Evolutionary conservation across 495 filamentous ascomycete species (phyloP).

Genomic region (Podospora conica): DNA sequence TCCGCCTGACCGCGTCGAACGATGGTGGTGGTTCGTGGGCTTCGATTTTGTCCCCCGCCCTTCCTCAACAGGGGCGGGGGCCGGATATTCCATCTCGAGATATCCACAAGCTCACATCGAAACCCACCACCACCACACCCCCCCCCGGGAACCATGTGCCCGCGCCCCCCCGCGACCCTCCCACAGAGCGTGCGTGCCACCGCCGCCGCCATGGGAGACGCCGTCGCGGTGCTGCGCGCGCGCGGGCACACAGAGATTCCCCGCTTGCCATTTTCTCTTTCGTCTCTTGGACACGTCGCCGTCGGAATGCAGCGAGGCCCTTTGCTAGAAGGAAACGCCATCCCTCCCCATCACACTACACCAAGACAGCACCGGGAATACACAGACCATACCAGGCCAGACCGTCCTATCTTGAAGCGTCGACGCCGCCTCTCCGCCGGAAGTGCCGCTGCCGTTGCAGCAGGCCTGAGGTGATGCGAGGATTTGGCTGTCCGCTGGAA

Average conservation of each 20-base stretch:
- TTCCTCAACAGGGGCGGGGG: neutral
- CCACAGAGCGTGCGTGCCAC: neutral
- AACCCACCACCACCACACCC: neutral
- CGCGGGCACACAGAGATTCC: neutral
- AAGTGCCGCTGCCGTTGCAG: conserved; percentile 4
- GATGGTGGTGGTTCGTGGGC: conserved; percentile 1
- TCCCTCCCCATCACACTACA: neutral
- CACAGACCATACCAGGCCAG: neutral
- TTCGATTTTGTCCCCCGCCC: neutral
- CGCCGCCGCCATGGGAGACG: neutral
- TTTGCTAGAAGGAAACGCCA: neutral
- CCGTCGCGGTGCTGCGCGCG: neutral
- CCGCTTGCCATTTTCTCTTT: neutral
- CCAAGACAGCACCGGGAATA: neutral
- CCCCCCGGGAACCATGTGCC: neutral
- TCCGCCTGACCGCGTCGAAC: conserved; percentile 13
- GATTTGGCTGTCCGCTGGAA: neutral
- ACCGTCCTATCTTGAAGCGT: neutral
- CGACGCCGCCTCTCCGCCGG: conserved; percentile 5
- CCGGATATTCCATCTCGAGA: neutral
- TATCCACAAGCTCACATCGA: neutral
- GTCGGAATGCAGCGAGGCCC: neutral
- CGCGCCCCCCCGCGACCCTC: neutral
- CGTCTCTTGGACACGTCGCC: neutral
- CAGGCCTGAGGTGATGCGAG: conserved; percentile 8